phyloP scores from a whole-genome alignment of 257 asterid genomes.

The Solanum virginianum region DNA sequence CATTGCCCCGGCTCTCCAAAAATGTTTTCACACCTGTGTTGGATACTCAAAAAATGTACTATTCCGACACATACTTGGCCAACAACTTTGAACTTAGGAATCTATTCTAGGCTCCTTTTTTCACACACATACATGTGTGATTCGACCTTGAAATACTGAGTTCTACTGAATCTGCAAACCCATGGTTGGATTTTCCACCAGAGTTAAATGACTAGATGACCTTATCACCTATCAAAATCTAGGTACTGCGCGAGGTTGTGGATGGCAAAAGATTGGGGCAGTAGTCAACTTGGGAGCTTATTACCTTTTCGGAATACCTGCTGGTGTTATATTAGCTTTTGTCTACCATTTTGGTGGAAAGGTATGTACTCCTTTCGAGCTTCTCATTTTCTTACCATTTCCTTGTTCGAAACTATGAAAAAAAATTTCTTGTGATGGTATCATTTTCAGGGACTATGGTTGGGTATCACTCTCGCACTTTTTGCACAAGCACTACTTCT shows the following conservation, averaged over 20 bases:
- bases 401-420: not conserved
- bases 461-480: not conserved
- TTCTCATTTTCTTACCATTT: not conserved
- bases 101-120: not conserved
- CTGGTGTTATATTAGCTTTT: constrained; percentile 10
- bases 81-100: not conserved
- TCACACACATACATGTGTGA: not conserved
- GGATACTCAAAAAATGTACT: not conserved
- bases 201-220: not conserved
- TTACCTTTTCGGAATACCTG: constrained; percentile 11
- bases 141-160: not conserved
- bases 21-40: not conserved
- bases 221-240: not conserved
- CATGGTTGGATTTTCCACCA: not conserved
- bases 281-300: constrained; percentile 10
- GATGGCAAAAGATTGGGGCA: constrained; percentile 15
- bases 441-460: constrained; percentile 10
- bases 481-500: constrained; percentile 3
- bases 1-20: not conserved
- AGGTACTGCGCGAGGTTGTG: constrained; percentile 14
- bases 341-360: constrained; percentile 4
- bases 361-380: not conserved
- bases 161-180: not conserved
- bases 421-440: not conserved
- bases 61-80: not conserved